Conservation (phyloP, 2,329 filamentous ascomycete genomes). For the Penicillium sclerotiorum region DNA sequence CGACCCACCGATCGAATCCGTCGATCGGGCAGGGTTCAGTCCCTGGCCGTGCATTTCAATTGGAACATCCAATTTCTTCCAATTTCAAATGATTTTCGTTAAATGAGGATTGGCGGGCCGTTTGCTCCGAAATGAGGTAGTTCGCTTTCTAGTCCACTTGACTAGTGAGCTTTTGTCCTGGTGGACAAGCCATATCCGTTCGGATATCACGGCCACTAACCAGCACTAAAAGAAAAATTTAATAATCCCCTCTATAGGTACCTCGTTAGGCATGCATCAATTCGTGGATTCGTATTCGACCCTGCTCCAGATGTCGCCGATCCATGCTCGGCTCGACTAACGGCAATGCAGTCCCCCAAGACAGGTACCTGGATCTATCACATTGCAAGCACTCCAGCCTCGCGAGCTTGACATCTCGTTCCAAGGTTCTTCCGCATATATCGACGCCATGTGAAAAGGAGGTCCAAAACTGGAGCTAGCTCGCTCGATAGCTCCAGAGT, state of each 20-base stretch:
- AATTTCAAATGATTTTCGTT: no score
- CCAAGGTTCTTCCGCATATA: no score
- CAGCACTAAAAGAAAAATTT: not conserved
- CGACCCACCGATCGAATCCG: slow-evolving; percentile 22
- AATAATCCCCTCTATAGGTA: no score
- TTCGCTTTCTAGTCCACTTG: not conserved
- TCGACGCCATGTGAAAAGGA: not conserved
- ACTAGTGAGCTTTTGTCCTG: not conserved
- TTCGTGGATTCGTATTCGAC: no score
- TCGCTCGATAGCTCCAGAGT: not conserved
- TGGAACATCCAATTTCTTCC: no score
- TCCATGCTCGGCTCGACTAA: slow-evolving; percentile 10
- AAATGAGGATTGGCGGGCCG: no score
- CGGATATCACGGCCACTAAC: no score
- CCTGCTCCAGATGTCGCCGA: no score
- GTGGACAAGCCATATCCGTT: not conserved
- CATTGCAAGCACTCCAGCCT: slow-evolving; percentile 7
- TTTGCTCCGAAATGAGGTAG: no score
- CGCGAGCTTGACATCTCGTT: not conserved
- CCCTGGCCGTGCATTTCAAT: slow-evolving; percentile 6
- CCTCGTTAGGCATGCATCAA: no score
- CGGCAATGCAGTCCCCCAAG: slow-evolving; percentile 13
- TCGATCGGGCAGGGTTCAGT: slow-evolving; percentile 22
- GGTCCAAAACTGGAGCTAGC: not conserved
- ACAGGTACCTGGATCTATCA: slow-evolving; percentile 15